A percentile compares a stretch with the other conserved stretches of the same genome.
These are phyloP conservation scores for Datura wrightii DNA, from an alignment of 257 asterid species.

Conservation along the genomic window DNA sequence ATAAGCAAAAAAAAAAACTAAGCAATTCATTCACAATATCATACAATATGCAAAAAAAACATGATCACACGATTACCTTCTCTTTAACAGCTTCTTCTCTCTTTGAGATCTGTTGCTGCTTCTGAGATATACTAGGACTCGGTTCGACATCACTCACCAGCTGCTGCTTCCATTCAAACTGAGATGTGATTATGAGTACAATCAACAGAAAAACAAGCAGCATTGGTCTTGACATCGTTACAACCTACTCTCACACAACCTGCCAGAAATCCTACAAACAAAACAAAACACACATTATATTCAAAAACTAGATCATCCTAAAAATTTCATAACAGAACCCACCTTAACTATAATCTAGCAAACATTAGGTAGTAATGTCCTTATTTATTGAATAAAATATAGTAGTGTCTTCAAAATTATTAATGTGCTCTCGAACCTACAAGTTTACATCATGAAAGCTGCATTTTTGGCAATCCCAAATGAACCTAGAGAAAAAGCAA, in stretches of 20 bases:
- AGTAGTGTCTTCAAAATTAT: background rate
- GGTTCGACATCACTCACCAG: constrained; percentile 64
- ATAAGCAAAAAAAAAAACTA: background rate
- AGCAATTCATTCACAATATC: background rate
- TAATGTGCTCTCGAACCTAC: background rate
- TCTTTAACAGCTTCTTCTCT: constrained; percentile 78
- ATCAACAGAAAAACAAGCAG: constrained; percentile 74
- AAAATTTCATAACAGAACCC: background rate
- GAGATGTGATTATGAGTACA: constrained; percentile 73
- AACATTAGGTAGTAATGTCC: background rate
- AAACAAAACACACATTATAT: background rate
- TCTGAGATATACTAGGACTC: constrained; percentile 61
- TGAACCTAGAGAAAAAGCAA: background rate
- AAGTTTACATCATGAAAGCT: background rate
- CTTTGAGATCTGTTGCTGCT: constrained; percentile 65
- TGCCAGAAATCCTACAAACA: constrained; percentile 32
- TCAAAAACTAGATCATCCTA: background rate
- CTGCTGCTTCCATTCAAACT: constrained; percentile 90
- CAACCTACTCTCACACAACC: constrained; percentile 52
- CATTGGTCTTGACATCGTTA: constrained; percentile 78
- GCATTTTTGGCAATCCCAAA: background rate
- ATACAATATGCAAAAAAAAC: background rate
- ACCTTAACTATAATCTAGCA: background rate
- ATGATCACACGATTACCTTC: constrained; percentile 53
- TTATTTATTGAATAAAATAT: background rate